Conservation (phyloP, 352 stramenopile genomes). For the Phytopythium kandeliae region DNA sequence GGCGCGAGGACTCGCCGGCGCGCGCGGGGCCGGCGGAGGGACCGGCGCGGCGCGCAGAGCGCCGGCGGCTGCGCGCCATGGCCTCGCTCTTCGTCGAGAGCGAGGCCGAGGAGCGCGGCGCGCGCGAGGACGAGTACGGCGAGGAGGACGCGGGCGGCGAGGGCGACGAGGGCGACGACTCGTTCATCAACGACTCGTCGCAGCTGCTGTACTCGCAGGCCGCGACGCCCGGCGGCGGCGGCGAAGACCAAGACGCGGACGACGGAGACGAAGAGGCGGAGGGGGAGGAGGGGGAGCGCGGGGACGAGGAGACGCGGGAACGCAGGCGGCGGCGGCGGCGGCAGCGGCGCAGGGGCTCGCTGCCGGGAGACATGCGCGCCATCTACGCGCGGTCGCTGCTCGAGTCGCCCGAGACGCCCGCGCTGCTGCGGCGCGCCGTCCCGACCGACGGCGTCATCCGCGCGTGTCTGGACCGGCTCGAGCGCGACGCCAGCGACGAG, state of each 20-base stretch:
- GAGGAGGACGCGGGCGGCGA: slow-evolving; percentile 30
- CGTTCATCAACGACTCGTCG: slow-evolving; percentile 82
- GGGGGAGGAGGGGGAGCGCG: too few relatives aligned
- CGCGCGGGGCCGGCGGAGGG: slow-evolving; percentile 7
- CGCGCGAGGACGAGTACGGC: slow-evolving; percentile 61
- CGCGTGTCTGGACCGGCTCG: slow-evolving; percentile 51
- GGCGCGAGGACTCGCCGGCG: slow-evolving; percentile 53
- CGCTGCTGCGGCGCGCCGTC: slow-evolving; percentile 34
- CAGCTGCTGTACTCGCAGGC: slow-evolving; percentile 76
- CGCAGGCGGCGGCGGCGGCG: slow-evolving; percentile 13
- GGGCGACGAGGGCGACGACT: slow-evolving; percentile 39
- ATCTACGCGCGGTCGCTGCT: slow-evolving; percentile 69
- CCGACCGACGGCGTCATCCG: slow-evolving; percentile 56
- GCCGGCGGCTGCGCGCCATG: slow-evolving; percentile 25
- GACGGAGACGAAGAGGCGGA: too few relatives aligned
- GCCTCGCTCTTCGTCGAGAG: slow-evolving; percentile 64
- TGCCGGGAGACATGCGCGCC: slow-evolving; percentile 55
- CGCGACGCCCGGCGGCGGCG: too few relatives aligned
- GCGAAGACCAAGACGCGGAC: too few relatives aligned
- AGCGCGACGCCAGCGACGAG: slow-evolving; percentile 5
- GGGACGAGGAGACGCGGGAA: too few relatives aligned
- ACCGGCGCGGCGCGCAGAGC: slow-evolving; percentile 14
- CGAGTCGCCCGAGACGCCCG: slow-evolving; percentile 42
- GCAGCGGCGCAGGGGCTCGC: slow-evolving; percentile 7
- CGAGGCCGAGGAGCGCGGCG: slow-evolving; percentile 49